Conservation (phyloP, 2,329 filamentous ascomycete genomes). For the Alternaria postmessia region DNA sequence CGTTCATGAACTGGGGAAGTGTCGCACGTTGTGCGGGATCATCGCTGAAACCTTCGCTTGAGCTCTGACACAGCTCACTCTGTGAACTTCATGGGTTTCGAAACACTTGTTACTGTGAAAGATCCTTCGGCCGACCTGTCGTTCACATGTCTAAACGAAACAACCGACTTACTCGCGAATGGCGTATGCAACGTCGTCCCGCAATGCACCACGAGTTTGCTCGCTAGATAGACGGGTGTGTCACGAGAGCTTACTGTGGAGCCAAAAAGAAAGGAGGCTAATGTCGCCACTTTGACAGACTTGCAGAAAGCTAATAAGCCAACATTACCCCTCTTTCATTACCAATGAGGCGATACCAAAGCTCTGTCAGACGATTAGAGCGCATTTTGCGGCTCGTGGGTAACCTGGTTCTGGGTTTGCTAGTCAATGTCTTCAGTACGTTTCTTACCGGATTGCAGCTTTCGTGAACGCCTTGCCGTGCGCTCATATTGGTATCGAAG, state of each 20-base stretch:
- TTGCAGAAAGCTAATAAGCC: slow-evolving; percentile 35
- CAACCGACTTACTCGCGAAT: slow-evolving; percentile 1
- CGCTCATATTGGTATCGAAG: slow-evolving; percentile 22
- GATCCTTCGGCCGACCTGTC: neutral
- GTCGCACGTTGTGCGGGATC: slow-evolving; percentile 15
- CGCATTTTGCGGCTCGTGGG: slow-evolving; percentile 25
- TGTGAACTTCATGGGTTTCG: slow-evolving; percentile 18
- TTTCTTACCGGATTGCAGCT: slow-evolving; percentile 16
- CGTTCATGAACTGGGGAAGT: slow-evolving; percentile 9
- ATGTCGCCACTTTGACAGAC: slow-evolving; percentile 33
- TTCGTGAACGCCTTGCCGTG: slow-evolving; percentile 18
- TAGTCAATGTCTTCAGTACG: slow-evolving; percentile 21
- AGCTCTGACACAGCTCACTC: slow-evolving; percentile 22
- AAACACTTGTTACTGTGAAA: slow-evolving; percentile 17
- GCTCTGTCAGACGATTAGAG: slow-evolving; percentile 12
- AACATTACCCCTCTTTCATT: slow-evolving; percentile 34
- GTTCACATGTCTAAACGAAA: slow-evolving; percentile 16
- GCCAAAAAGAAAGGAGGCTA: slow-evolving; percentile 28
- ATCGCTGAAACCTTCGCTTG: slow-evolving; percentile 23
- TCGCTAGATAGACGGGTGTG: slow-evolving; percentile 7
- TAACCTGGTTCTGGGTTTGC: slow-evolving; percentile 15
- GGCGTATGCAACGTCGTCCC: slow-evolving; percentile 5
- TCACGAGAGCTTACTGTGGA: slow-evolving; percentile 11
- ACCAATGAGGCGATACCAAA: slow-evolving; percentile 21
- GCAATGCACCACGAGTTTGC: slow-evolving; percentile 10